Evolutionary conservation across 2,329 filamentous ascomycete species (phyloP), one percentile per base, ranked within the genome.

Genomic region (Metarhizium humberi): DNA sequence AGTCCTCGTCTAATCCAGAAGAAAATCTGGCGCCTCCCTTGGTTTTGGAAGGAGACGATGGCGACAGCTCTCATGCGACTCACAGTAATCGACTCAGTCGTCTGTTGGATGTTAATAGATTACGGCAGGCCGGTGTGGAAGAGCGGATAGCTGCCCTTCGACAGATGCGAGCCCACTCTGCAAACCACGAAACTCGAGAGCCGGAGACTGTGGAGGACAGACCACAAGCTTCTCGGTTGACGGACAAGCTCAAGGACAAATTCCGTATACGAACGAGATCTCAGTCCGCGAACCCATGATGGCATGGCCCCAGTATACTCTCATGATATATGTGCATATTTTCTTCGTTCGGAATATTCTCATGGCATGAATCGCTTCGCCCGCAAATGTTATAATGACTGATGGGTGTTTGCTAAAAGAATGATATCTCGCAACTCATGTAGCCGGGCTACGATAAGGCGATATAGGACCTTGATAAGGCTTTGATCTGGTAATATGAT

Each of bases 101-200:
- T 3, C 64, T 84, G 4, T 72, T 84, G 45, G 81, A 85, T 60
- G 70, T 83, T 49, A 75, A 80, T 58, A 71, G 79, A 48, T 69
- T 86, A 18, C 76, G 82, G 11, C 75, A 83, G 57, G 81, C 81
- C n/a, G 72, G 81, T 0, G 73, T 77, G 3, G 79, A 84, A 60
- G 82, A 86, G 66, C 79, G 81, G n/a, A 81, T 86, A 54, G 80
- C 78, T 54, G 78, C 76, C 6, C 71, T 86, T 5, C 74, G 82
- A 40, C 75, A 76, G 53, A 69, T 69, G 65, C 65, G 68, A 47
- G 53, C 50, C 16, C 53, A 57, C 10, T 63, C 63, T 7, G 64
- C 65, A 52, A 56, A 58, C 2, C 56, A 61, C n/a, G 63, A 63
- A 34, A 51, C 56, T 8, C 67, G 60, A 46, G 53, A 61, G 57